Conservation (phyloP, 257 asterid genomes). For the Capsicum rhomboideum region DNA sequence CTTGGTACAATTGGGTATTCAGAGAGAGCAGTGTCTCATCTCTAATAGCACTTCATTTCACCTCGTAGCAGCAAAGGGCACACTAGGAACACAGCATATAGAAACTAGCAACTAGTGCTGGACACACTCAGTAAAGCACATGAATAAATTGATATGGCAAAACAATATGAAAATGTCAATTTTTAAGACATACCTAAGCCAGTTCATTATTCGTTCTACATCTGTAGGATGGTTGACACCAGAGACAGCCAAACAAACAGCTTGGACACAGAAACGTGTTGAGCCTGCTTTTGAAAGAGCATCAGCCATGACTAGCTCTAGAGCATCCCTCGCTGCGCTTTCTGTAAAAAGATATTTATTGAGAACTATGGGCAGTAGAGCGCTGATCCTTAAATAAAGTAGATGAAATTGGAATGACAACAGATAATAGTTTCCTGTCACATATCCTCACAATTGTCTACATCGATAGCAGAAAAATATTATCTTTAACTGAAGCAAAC, state of each 20-base stretch:
- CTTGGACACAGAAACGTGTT: slow-evolving; percentile 58
- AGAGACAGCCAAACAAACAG: slow-evolving; percentile 76
- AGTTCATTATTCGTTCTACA: slow-evolving; percentile 49
- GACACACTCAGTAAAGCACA: background rate
- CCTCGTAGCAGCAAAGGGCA: background rate
- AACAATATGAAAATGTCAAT: background rate
- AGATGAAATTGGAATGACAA: background rate
- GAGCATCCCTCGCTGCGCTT: slow-evolving; percentile 66
- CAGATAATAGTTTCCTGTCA: background rate
- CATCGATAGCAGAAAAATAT: background rate
- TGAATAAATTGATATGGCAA: background rate
- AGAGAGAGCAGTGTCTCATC: background rate
- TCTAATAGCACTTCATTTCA: background rate
- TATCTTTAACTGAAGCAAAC: background rate
- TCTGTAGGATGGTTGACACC: slow-evolving; percentile 80
- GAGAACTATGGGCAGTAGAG: background rate
- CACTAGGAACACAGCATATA: background rate
- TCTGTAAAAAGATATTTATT: slow-evolving; percentile 24
- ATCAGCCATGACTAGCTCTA: slow-evolving; percentile 78
- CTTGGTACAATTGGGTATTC: background rate
- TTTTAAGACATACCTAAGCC: slow-evolving; percentile 54
- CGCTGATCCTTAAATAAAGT: background rate
- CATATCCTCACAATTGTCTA: background rate
- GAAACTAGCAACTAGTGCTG: background rate
- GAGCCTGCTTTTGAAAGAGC: slow-evolving; percentile 61